A percentile compares a stretch with the other conserved stretches of the same genome.
phyloP scores from a whole-genome alignment of 768 basidiomycete genomes.

The Boletus sp. region DNA sequence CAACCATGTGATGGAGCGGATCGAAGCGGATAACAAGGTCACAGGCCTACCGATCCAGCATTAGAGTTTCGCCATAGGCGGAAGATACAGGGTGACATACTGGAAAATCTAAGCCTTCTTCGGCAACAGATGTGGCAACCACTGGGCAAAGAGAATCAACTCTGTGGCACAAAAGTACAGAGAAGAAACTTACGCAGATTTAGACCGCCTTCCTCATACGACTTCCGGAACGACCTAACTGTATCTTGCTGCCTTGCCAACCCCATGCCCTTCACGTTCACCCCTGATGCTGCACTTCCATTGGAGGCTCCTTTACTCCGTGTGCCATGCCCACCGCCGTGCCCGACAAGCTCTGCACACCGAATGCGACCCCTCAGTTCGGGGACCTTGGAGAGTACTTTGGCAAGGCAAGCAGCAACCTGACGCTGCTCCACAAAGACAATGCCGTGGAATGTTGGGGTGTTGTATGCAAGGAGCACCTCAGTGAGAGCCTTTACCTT shows the following conservation, averaged over 20 bases:
- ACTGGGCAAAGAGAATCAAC: constrained; percentile 39
- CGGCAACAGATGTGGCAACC: constrained; percentile 83
- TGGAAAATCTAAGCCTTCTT: constrained; percentile 91
- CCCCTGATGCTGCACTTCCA: constrained; percentile 22
- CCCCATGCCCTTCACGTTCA: constrained; percentile 50
- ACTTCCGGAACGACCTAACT: constrained; percentile 61
- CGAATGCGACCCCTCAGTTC: constrained; percentile 55
- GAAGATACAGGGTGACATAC: constrained; percentile 37
- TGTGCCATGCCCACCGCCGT: constrained; percentile 43
- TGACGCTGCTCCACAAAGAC: constrained; percentile 88
- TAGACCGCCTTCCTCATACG: constrained; percentile 61
- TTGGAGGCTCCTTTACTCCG: constrained; percentile 19
- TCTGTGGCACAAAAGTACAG: background rate
- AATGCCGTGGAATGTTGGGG: constrained; percentile 69
- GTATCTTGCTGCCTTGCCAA: constrained; percentile 55
- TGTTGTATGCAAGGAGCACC: constrained; percentile 54
- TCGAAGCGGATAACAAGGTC: constrained; percentile 88
- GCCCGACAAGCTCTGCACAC: constrained; percentile 69
- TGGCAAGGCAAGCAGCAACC: constrained; percentile 67
- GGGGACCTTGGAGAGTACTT: constrained; percentile 59
- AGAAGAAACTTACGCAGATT: constrained; percentile 58
- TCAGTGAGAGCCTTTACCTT: constrained; percentile 66
- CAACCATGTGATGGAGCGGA: constrained; percentile 75
- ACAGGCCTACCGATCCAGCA: constrained; percentile 58
- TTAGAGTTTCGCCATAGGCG: background rate